Evolutionary conservation across 345 rosid species (phyloP), one percentile per base, ranked within the genome.

Genomic region (Carallia brachiata): DNA sequence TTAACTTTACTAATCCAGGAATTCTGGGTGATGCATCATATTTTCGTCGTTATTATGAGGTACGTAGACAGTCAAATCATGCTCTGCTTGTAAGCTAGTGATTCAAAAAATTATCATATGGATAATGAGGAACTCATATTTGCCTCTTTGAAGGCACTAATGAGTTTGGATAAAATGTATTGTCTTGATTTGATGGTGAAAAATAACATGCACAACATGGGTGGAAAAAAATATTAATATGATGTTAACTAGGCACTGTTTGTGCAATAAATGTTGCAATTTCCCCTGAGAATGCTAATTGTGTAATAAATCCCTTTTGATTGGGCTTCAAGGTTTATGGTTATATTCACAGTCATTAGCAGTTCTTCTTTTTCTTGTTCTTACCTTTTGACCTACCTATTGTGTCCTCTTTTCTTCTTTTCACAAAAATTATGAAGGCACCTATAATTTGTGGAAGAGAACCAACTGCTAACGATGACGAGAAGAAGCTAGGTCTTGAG

Each of bases 371-470:
- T 53, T 47, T 6, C 53, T 54, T 59, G 36, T 37, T 27, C 63
- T 4, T 72, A 15, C 17, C 52, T 53, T 36, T 40, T 28, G 37
- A 32, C 36, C 12, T 17, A n/a, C 72, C 31, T 34, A 70, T 50
- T 36, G 17, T 59, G 39, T 72, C 53, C 36, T 50, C 12, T 44
- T 55, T 3, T 17, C 44, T 76, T 69, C n/a, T 54, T n/a, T 74
- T 16, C 53, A 19, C 34, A 54, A 62, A 75, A 74, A 63, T 62
- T 36, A 60, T 52, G 77, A 84, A 94, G 99, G 61, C 89, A 31
- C 97, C 99, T n/a, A 90, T 95, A 67, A 86, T 95, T 60, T 80
- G 90, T 75, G 99, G 99, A 84, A 95, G 99, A 86, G 99, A 95
- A 81, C 99, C 99, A 71, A 83, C 89, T 74, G 86, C 98, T 50